Evolutionary conservation across 164 flowering plant genomes (phyloP), one percentile per base, ranked within the genome.

Genomic region (Pachysandra terminalis): DNA sequence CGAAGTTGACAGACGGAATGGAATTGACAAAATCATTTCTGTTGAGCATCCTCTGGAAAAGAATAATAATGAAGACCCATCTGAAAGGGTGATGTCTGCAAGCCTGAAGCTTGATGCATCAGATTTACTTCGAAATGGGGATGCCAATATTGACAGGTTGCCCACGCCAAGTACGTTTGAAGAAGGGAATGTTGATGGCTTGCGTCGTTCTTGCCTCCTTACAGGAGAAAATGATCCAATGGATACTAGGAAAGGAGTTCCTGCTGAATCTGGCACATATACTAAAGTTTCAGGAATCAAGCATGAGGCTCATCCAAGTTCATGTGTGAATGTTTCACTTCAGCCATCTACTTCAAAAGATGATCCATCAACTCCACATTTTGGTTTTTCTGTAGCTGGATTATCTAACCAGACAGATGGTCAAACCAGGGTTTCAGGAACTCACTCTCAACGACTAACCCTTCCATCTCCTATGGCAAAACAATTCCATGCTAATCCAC

Each of bases 11-110:
- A 49, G 71, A 23, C 61, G 82, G 23, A 65, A 69, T 67, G 63
- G 75, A 22, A 61, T 66, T 70, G 77, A 79, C 61, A 82, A 78
- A 74, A 72, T 68, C 56, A 64, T 63, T 64, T 56, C 73, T 56
- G 63, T 67, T 68, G 90, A 83, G 63, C 69, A 72, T 41, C 69
- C 81, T 61, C 28, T 75, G 58, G 91, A 87, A 27, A 83, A 77
- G 67, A 74, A 57, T 70, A 86, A 74, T 71, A 65, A 73, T 49
- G 82, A 83, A 61, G 83, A 86, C 65, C 71, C 77, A 53, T 71
- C 75, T 63, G 86, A 83, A 66, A 80, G 80, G 75, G 60, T 76
- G 14, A 68, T 67, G 64, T 82, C 81, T 72, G 80, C 79, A 45
- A 74, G 67, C 69, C 54, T 80, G 71, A 86, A 80, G 71, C 61